These are phyloP conservation scores for Moringa oleifera DNA, from an alignment of 345 rosid genomes.

Conservation along the genomic window DNA sequence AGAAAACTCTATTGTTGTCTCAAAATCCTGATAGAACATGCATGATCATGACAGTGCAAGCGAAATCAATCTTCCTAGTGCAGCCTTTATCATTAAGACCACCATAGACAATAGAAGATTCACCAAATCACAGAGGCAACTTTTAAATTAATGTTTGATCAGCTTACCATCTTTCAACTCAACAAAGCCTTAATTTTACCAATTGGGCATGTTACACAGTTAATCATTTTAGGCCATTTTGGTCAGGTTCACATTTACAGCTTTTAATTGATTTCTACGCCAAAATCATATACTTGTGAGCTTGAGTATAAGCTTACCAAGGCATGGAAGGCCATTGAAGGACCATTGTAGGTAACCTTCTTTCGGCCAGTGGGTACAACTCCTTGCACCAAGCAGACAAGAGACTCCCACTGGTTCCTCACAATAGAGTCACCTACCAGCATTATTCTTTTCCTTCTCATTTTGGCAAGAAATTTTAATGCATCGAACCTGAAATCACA, in stretches of 20 bases:
- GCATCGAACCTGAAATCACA: slow-evolving; percentile 71
- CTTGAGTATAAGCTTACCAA: slow-evolving; percentile 35
- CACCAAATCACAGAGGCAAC: too few relatives aligned
- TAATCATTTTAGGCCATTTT: background rate
- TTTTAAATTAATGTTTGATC: too few relatives aligned
- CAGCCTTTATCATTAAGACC: background rate
- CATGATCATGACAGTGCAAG: background rate
- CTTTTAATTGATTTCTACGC: too few relatives aligned
- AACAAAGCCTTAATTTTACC: background rate
- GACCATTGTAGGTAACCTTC: slow-evolving; percentile 64
- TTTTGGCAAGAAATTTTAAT: slow-evolving; percentile 65
- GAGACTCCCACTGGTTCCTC: slow-evolving; percentile 99
- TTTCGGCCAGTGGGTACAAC: slow-evolving; percentile 69
- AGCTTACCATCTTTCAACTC: background rate
- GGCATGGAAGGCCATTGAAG: slow-evolving; percentile 85
- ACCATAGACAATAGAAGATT: background rate
- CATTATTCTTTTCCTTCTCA: slow-evolving; percentile 83
- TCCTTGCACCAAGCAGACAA: slow-evolving; percentile 86
- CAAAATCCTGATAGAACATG: slow-evolving; percentile 52
- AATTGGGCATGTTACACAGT: background rate
- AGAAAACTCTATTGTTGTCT: slow-evolving; percentile 70
- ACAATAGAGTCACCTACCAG: slow-evolving; percentile 91
- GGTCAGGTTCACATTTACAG: background rate
- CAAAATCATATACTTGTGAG: too few relatives aligned
- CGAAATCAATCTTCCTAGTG: background rate